These are phyloP conservation scores for Baudoinia panamericana DNA, from an alignment of 495 filamentous ascomycete species.

Conservation along the genomic window DNA sequence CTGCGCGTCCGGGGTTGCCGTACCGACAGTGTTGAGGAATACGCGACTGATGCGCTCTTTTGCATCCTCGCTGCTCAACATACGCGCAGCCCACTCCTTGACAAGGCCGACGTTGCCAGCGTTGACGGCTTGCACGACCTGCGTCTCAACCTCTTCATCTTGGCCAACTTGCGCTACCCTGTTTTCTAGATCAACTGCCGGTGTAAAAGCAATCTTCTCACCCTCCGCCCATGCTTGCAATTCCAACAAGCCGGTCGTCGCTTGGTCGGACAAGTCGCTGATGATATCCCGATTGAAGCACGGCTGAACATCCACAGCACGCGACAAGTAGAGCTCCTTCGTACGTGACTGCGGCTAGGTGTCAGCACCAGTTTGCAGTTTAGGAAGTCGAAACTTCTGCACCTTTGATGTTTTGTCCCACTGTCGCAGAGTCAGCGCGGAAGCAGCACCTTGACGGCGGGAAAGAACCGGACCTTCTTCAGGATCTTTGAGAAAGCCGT, in stretches of 20 bases:
- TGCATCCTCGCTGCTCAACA: constrained; percentile 43
- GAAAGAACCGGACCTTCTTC: constrained; percentile 56
- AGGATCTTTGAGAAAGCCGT: constrained; percentile 96
- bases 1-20: constrained; percentile 68
- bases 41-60: constrained; percentile 68
- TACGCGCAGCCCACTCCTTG: constrained; percentile 48
- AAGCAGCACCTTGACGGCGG: constrained; percentile 14
- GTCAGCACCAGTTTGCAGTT: constrained; percentile 3
- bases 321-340: constrained; percentile 90
- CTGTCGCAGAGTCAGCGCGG: constrained; percentile 31
- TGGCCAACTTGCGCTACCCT: constrained; percentile 33
- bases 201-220: constrained; percentile 62
- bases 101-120: constrained; percentile 52
- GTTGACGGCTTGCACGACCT: constrained; percentile 76
- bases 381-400: neutral
- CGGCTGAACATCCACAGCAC: constrained; percentile 92
- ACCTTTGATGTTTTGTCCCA: constrained; percentile 99
- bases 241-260: constrained; percentile 82
- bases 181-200: constrained; percentile 23
- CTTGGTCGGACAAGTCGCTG: constrained; percentile 89
- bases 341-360: constrained; percentile 60
- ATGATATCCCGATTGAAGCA: constrained; percentile 96
- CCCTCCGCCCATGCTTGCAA: constrained; percentile 94
- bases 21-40: constrained; percentile 75
- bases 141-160: constrained; percentile 76